phyloP scores from a whole-genome alignment of 805 yeast genomes.

The Sugiyamaella smithiae region DNA sequence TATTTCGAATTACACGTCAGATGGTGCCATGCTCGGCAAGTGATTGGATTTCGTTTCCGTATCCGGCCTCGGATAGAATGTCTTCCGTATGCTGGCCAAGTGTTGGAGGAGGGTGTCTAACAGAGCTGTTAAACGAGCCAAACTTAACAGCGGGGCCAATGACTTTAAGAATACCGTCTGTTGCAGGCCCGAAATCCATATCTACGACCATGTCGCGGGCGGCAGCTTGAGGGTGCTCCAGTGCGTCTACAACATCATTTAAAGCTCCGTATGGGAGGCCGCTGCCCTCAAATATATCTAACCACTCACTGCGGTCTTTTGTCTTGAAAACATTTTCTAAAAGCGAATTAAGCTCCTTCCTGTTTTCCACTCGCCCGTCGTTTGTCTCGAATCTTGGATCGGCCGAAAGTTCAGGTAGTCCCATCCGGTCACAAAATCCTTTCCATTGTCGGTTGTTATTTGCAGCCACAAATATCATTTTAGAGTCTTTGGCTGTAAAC shows the following conservation, averaged over 20 bases:
- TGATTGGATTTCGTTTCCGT: no score
- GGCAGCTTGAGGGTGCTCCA: conserved; percentile 35
- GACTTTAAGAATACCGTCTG: conserved; percentile 34
- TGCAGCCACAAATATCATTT: conserved; percentile 39
- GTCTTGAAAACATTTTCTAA: conserved; percentile 28
- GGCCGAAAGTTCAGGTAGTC: conserved; percentile 34
- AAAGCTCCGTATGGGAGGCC: conserved; percentile 41
- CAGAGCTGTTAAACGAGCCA: conserved; percentile 27
- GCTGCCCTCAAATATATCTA: conserved; percentile 28
- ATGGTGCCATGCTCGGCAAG: no score
- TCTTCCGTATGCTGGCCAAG: conserved; percentile 36
- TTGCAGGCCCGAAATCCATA: conserved; percentile 32
- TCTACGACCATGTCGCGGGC: conserved; percentile 37
- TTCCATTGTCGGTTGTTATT: conserved; percentile 39
- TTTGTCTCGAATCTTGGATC: conserved; percentile 34
- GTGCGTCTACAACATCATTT: conserved; percentile 38
- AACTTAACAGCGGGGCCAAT: conserved; percentile 38
- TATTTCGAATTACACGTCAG: no score
- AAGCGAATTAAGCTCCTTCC: conserved; percentile 30
- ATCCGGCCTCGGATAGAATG: conserved; percentile 29
- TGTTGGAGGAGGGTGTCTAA: conserved; percentile 36
- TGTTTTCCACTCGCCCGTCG: conserved; percentile 35
- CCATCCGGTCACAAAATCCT: conserved; percentile 31
- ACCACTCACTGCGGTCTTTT: conserved; percentile 37
- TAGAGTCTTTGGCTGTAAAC: conserved; percentile 35